Base-by-base conservation (phyloP, 257 asterid genomes). In the Hygrophila difformis region DNA sequence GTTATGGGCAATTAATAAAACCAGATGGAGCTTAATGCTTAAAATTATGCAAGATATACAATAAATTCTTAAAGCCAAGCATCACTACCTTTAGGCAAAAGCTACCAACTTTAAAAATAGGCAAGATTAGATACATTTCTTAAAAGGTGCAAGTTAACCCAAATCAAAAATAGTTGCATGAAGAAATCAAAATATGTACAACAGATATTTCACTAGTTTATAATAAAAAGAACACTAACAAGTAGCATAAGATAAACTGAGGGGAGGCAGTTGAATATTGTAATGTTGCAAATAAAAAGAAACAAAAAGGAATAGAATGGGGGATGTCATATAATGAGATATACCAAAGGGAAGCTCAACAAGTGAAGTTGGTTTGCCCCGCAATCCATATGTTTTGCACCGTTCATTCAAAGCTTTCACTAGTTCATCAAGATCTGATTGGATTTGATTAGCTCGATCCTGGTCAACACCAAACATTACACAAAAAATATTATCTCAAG, bases 311-410 rank as follows among this genome's bases (percentile, higher is more conserved):
- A n/a, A n/a, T n/a, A n/a, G n/a, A n/a, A n/a, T n/a, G n/a, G n/a
- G n/a, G n/a, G n/a, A n/a, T n/a, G n/a, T n/a, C n/a, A n/a, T n/a
- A n/a, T n/a, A 44, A 51, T 18, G 18, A 39, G 53, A 51, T 55
- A 36, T 84, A 88, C 97, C 97, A 80, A 80, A 87, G 37, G 97
- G 97, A 64, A 84, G 83, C 68, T 80, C 85, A 48, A 81, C 72
- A 46, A 88, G 72, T 24, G 87, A 67, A 41, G 81, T 88, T 56
- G 99, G 95, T 62, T 91, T 91, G 63, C 79, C 79, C 37, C 93
- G 97, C 21, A 91, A 57, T 64, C 97, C 97, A 74, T 91, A 87
- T 64, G 93, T 75, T 66, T 91, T 91, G 85, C 97, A 86, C 43
- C 87, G 89, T 57, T 83, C 97, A 61, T 76, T 91, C 77, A 86